Conservation (phyloP, 352 stramenopile species). For the Phytophthora cryptogea region DNA sequence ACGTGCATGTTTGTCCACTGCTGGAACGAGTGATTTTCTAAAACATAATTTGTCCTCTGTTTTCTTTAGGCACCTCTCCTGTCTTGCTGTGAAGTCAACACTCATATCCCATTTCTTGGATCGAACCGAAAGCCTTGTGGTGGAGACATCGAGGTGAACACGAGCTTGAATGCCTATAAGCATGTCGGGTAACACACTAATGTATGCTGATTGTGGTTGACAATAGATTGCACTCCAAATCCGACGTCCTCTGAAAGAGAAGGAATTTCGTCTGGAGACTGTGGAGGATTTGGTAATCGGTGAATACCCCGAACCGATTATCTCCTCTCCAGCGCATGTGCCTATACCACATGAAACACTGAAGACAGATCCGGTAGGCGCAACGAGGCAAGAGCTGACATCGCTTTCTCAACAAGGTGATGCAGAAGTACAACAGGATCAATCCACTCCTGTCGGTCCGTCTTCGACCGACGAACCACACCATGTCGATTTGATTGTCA, state of each 20-base stretch:
- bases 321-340: slow-evolving; percentile 1
- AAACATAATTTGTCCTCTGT: neutral
- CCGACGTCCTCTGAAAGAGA: slow-evolving; percentile 62
- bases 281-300: slow-evolving; percentile 59
- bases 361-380: slow-evolving; percentile 5
- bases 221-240: slow-evolving; percentile 62
- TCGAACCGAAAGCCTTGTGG: slow-evolving; percentile 70
- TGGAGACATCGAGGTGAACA: slow-evolving; percentile 63
- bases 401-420: neutral
- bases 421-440: neutral
- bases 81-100: slow-evolving; percentile 51
- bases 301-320: slow-evolving; percentile 48
- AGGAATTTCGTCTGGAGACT: slow-evolving; percentile 49
- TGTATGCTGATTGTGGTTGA: slow-evolving; percentile 1
- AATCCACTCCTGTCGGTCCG: slow-evolving; percentile 2
- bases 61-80: slow-evolving; percentile 50
- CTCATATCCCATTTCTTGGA: slow-evolving; percentile 65
- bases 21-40: neutral
- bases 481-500: slow-evolving; percentile 74
- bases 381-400: neutral
- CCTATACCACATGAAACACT: slow-evolving; percentile 22
- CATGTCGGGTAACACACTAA: slow-evolving; percentile 10
- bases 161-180: neutral
- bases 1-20: slow-evolving; percentile 5
- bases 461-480: slow-evolving; percentile 46